A percentile compares a stretch with the other conserved stretches of the same genome.
These are phyloP conservation scores for Beta macrorhiza DNA, from an alignment of 179 eudicot genomes.

Conservation along the genomic window DNA sequence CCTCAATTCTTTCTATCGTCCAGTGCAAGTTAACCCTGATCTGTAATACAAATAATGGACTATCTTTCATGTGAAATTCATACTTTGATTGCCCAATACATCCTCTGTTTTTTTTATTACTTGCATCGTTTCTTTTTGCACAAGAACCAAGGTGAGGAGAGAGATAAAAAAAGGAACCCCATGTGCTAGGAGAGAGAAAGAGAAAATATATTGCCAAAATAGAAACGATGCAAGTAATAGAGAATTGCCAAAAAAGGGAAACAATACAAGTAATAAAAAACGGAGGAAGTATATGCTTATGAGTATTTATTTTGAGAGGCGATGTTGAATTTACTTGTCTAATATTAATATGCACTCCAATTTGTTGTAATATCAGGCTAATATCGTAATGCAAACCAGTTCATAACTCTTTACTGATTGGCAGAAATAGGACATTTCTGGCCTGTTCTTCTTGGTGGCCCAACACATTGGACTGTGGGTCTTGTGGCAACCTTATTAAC, in stretches of 20 bases:
- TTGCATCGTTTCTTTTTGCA: too few species aligned
- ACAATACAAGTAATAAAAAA: too few species aligned
- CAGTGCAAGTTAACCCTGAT: not conserved
- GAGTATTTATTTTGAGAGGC: not conserved
- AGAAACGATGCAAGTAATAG: too few species aligned
- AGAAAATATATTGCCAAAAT: too few species aligned
- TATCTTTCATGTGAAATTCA: not conserved
- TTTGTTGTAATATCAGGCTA: not conserved
- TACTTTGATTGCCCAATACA: not conserved
- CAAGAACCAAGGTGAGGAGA: too few species aligned
- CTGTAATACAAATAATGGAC: not conserved
- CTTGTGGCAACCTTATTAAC: slow-evolving; percentile 84
- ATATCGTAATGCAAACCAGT: not conserved
- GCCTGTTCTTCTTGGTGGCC: slow-evolving; percentile 94
- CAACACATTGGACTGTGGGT: slow-evolving; percentile 94
- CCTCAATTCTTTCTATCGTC: not conserved
- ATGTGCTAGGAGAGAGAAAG: too few species aligned
- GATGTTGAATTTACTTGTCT: not conserved
- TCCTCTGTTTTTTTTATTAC: too few species aligned
- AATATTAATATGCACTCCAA: not conserved
- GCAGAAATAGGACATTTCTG: slow-evolving; percentile 70
- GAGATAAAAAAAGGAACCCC: too few species aligned
- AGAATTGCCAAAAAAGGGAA: too few species aligned
- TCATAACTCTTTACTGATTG: slow-evolving; percentile 4
- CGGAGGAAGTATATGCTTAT: not conserved